Base-by-base conservation (phyloP, 768 basidiomycete genomes). In the Clitopilus hobsonii region DNA sequence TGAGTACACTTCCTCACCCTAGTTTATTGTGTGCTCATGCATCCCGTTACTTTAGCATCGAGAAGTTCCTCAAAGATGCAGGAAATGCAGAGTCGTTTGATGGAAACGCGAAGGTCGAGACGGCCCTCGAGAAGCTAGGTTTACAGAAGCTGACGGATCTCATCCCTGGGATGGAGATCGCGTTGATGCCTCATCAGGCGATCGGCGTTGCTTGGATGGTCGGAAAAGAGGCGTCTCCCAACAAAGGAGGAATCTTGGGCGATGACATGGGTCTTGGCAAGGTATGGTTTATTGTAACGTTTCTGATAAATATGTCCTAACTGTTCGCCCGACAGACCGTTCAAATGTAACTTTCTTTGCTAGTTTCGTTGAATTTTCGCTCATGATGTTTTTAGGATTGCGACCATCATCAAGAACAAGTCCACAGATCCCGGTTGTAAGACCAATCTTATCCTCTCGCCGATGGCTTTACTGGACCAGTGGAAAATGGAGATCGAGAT, bases 141-240 rank as follows among this genome's bases (percentile, higher is more conserved):
- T 66, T 91, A 29, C 61, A 66, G n/a, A 65, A 59, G 29, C 70
- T 83, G 51, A 71, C 75, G 32, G 72, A 81, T 25, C 65, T 73
- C 22, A 55, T 89, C 1, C 81, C 81, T 0, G 83, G 82, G 4
- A 82, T 90, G 78, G 72, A 72, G 14, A 72, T 88, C 23, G 66
- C 77, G 0, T 68, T 89, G 29, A 83, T 89, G 83, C 77, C 88
- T 8, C 88, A 89, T 65, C 84, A 89, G 60, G 71, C 78, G 16
- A 80, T 90, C 50, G 80, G 78, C 6, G 81, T 81, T 1, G 73
- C 78, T 4, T 88, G 84, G 81, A 84, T 87, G 83, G 53, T 81
- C 1, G 74, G 80, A 25, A 76, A 77, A 57, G 73, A 85, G 60
- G 60, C 66, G 22, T 69, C 68, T 41, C 28, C 55, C 1, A 56